phyloP scores from a whole-genome alignment of 1,284 basidiomycete genomes.

The Coniferiporia sulphurascens region DNA sequence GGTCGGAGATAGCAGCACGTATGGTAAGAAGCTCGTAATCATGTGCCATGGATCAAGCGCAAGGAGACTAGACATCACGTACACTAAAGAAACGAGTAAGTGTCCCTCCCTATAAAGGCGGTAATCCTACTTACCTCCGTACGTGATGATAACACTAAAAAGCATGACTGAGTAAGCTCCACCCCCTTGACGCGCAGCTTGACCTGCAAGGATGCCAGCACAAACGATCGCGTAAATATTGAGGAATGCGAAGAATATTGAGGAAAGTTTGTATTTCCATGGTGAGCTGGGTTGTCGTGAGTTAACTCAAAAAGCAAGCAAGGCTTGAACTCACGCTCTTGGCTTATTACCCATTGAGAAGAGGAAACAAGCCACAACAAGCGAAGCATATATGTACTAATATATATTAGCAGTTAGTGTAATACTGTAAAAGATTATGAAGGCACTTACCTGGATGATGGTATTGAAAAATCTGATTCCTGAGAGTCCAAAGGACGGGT shows the following conservation, averaged over 20 bases:
- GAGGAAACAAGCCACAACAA: slow-evolving; percentile 85
- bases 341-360: slow-evolving; percentile 98
- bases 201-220: slow-evolving; percentile 70
- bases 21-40: slow-evolving; percentile 86
- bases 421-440: background rate
- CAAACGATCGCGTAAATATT: slow-evolving; percentile 81
- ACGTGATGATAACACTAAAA: slow-evolving; percentile 82
- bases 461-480: slow-evolving; percentile 79
- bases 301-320: background rate
- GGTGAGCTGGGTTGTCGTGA: slow-evolving; percentile 48
- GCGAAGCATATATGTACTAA: slow-evolving; percentile 82
- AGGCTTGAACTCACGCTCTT: slow-evolving; percentile 53
- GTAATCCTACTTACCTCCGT: slow-evolving; percentile 57
- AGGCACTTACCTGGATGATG: slow-evolving; percentile 57
- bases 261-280: slow-evolving; percentile 82
- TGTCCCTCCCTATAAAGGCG: background rate
- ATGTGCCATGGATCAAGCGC: slow-evolving; percentile 94
- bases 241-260: slow-evolving; percentile 72
- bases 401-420: slow-evolving; percentile 10
- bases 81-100: slow-evolving; percentile 41
- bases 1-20: slow-evolving; percentile 83
- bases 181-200: slow-evolving; percentile 61
- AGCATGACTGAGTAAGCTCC: slow-evolving; percentile 73
- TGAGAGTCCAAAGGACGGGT: slow-evolving; percentile 61
- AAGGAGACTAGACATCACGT: slow-evolving; percentile 73